Percentiles rank a stretch among this genome's conserved stretches.
Conservation (phyloP, 306 rosid species). For the Mucuna pruriens region DNA sequence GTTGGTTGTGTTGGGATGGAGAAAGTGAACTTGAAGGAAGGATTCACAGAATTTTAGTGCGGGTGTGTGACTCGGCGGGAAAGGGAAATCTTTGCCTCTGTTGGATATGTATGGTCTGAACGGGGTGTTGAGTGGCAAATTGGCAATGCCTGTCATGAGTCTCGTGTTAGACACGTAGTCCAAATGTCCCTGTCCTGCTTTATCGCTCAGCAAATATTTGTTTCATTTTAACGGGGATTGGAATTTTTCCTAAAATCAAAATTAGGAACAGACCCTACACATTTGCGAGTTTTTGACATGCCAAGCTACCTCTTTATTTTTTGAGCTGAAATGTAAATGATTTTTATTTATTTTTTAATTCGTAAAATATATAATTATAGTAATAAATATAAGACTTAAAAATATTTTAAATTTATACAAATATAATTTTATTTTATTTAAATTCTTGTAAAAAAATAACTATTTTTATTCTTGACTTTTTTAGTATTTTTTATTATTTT, state of each 20-base stretch:
- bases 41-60: neutral
- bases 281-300: neutral
- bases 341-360: no score
- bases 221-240: neutral
- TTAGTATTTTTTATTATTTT: no score
- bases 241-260: neutral
- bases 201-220: neutral
- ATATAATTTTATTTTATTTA: no score
- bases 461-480: no score
- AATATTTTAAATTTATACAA: no score
- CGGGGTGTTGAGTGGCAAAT: neutral
- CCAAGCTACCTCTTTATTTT: no score
- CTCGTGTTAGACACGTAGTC: neutral
- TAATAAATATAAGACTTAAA: no score
- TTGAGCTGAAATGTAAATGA: no score
- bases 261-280: neutral
- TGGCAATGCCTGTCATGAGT: neutral
- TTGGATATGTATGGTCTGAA: neutral
- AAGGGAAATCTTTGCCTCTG: constrained; percentile 43
- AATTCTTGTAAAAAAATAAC: no score
- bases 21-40: neutral
- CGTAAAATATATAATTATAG: no score
- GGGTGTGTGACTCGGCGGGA: constrained; percentile 47
- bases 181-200: neutral
- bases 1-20: neutral